Evolutionary conservation across 306 rosid species (phyloP).

Genomic region (Hippophae rhamnoides): DNA sequence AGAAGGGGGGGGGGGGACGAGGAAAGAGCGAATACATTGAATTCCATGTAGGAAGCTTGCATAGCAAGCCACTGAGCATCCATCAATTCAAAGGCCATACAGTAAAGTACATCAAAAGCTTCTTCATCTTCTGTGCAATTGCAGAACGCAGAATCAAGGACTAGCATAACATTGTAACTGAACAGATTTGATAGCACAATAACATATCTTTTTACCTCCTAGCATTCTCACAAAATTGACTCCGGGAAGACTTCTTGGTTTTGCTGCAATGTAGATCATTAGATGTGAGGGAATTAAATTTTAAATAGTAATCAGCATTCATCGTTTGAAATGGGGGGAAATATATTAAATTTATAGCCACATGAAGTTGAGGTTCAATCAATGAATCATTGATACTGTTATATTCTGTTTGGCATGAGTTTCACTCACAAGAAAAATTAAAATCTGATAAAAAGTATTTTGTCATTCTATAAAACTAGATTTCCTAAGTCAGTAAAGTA

Average conservation of each 20-base stretch:
- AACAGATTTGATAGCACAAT: constrained; percentile 3
- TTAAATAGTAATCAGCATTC: not conserved
- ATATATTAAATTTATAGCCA: no score
- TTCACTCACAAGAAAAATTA: no score
- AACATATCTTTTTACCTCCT: constrained; percentile 51
- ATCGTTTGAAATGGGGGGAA: not conserved
- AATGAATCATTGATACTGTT: no score
- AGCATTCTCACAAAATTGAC: constrained; percentile 60
- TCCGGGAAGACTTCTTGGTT: constrained; percentile 82
- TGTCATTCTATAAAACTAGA: no score
- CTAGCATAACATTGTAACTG: not conserved
- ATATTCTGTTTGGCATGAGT: no score
- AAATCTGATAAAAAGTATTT: no score
- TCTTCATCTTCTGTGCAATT: constrained; percentile 65
- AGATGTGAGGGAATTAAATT: constrained; percentile 10
- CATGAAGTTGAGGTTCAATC: no score
- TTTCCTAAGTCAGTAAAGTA: no score
- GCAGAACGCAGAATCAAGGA: constrained; percentile 7
- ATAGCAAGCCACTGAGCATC: constrained; percentile 96
- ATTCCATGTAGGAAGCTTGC: constrained; percentile 93
- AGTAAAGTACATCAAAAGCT: constrained; percentile 68
- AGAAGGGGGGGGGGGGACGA: not conserved
- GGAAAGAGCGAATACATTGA: constrained; percentile 52
- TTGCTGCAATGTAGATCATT: constrained; percentile 32
- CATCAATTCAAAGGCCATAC: constrained; percentile 87